Evolutionary conservation across 176 grass and related monocot species (phyloP).

Genomic region (Rhynchospora pubera): DNA sequence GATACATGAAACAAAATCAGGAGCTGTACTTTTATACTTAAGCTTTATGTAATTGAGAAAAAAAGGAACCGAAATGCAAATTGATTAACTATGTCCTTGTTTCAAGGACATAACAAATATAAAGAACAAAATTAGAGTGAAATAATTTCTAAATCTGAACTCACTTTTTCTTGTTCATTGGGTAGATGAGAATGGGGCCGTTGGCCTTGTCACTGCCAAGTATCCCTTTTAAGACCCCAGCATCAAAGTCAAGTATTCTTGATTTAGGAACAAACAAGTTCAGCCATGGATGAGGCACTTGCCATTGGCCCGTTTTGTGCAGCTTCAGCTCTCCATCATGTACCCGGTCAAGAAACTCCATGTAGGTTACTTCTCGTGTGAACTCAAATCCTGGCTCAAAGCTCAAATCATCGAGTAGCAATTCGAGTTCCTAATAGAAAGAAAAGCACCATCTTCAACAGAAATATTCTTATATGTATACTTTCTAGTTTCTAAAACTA

Average conservation of each 20-base stretch:
- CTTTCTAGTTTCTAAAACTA: background rate
- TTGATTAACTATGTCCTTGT: background rate
- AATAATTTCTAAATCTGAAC: background rate
- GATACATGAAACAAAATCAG: background rate
- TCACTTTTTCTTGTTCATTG: slow-evolving; percentile 66
- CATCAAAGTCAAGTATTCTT: slow-evolving; percentile 45
- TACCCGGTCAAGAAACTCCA: slow-evolving; percentile 52
- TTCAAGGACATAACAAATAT: background rate
- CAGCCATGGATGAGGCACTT: slow-evolving; percentile 75
- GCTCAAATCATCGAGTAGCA: slow-evolving; percentile 32
- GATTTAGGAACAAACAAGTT: slow-evolving; percentile 73
- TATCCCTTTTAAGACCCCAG: slow-evolving; percentile 49
- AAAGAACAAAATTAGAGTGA: background rate
- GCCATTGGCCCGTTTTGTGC: slow-evolving; percentile 38
- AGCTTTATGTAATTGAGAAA: background rate
- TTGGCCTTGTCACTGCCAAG: slow-evolving; percentile 30
- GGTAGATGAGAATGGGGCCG: slow-evolving; percentile 68
- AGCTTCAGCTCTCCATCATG: slow-evolving; percentile 44
- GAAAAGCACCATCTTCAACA: background rate
- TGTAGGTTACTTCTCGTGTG: slow-evolving; percentile 38
- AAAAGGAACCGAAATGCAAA: background rate
- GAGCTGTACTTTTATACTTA: background rate
- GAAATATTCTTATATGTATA: background rate
- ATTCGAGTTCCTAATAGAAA: slow-evolving; percentile 29
- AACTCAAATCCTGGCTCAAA: slow-evolving; percentile 40